Conservation (phyloP, 768 basidiomycete species). For the Cantharellus anzutake region DNA sequence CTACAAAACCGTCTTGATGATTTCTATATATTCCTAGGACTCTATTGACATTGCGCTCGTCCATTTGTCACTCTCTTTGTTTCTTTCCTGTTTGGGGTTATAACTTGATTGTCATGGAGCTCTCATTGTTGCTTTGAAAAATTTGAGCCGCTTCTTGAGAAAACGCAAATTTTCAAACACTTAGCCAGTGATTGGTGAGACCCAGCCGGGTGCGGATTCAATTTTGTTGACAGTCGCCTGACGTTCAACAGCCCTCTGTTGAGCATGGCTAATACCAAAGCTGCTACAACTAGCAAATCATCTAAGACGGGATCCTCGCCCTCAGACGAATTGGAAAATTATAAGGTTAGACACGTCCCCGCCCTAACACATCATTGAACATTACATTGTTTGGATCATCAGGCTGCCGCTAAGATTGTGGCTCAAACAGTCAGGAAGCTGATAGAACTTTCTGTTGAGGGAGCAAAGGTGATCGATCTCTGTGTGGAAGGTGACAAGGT, state of each 20-base stretch:
- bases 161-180: no score
- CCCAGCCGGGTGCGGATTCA: no score
- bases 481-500: conserved; percentile 78
- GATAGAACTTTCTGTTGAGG: conserved; percentile 54
- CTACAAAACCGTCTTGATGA: not conserved
- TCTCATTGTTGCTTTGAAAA: no score
- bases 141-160: no score
- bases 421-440: conserved; percentile 72
- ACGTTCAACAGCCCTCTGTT: no score
- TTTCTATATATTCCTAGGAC: not conserved
- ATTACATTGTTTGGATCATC: conserved; percentile 1
- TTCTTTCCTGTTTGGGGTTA: not conserved
- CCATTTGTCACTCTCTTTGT: not conserved
- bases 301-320: not conserved
- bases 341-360: conserved; percentile 38
- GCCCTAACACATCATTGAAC: not conserved
- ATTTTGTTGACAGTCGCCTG: no score
- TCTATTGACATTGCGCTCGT: not conserved
- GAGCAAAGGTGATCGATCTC: conserved; percentile 71
- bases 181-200: no score
- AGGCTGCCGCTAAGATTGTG: conserved; percentile 81
- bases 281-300: not conserved
- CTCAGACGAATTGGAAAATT: conserved; percentile 52
- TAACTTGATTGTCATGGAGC: no score
- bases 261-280: not conserved